phyloP scores from a whole-genome alignment of 2,329 filamentous ascomycete genomes.

The Bipolaris zeicola region DNA sequence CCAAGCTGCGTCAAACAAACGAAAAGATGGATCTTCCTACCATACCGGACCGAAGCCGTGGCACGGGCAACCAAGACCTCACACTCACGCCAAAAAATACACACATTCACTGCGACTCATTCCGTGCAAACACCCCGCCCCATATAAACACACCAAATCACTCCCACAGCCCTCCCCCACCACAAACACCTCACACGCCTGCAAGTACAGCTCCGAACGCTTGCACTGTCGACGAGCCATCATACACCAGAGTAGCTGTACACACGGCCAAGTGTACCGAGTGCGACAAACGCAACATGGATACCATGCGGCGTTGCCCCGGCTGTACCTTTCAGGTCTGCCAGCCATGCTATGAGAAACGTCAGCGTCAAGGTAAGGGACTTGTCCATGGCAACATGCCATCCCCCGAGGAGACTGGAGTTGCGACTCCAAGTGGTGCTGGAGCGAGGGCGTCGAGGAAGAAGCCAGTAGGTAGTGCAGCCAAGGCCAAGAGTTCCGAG shows the following conservation, averaged over 20 bases:
- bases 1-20: not conserved
- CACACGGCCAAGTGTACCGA: constrained; percentile 48
- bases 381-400: constrained; percentile 34
- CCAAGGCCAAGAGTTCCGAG: not conserved
- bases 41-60: not conserved
- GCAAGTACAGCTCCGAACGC: constrained; percentile 1
- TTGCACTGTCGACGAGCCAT: constrained; percentile 28
- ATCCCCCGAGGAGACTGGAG: not conserved
- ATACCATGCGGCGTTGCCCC: constrained; percentile 40
- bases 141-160: not conserved
- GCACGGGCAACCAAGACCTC: not conserved
- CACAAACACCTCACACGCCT: constrained; percentile 17
- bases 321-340: constrained; percentile 46
- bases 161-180: constrained; percentile 5
- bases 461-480: constrained; percentile 3
- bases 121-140: not conserved
- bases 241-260: constrained; percentile 32
- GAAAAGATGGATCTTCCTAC: constrained; percentile 1
- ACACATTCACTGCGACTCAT: not conserved
- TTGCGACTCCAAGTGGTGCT: not conserved
- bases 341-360: constrained; percentile 29
- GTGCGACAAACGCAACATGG: constrained; percentile 43
- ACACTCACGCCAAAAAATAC: not conserved
- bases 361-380: constrained; percentile 15
- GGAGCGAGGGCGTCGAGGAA: constrained; percentile 3